A percentile compares a stretch with the other conserved stretches of the same genome.
Evolutionary conservation across 108 stramenopile species (phyloP).

Genomic region (Cyclotella choctawhatcheeana): DNA sequence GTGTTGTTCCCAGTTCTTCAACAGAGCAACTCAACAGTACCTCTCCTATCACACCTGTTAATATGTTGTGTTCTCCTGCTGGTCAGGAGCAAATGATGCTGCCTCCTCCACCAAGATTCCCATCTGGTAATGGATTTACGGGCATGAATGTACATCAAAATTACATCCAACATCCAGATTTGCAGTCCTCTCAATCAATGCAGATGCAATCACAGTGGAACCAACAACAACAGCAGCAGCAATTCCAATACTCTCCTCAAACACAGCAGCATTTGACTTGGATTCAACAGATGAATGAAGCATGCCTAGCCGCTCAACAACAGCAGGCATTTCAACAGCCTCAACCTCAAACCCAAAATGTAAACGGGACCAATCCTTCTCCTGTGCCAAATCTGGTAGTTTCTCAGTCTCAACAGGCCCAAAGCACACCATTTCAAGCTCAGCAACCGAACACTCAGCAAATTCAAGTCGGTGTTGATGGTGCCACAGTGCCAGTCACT

Average conservation of each 20-base stretch:
- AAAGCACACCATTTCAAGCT: neutral
- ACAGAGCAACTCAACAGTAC: slow-evolving; percentile 19
- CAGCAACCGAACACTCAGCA: slow-evolving; percentile 35
- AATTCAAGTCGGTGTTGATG: slow-evolving; percentile 39
- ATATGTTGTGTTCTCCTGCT: slow-evolving; percentile 57
- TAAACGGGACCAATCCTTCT: neutral
- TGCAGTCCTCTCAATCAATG: neutral
- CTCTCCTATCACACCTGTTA: slow-evolving; percentile 78
- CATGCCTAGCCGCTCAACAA: slow-evolving; percentile 36
- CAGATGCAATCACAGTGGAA: slow-evolving; percentile 18
- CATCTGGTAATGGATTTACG: slow-evolving; percentile 11
- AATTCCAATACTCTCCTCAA: slow-evolving; percentile 13
- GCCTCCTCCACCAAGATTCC: slow-evolving; percentile 63
- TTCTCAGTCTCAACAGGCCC: slow-evolving; percentile 21
- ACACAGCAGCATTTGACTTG: slow-evolving; percentile 56
- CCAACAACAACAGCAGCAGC: slow-evolving; percentile 1
- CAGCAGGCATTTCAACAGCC: slow-evolving; percentile 9
- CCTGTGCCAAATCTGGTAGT: slow-evolving; percentile 26
- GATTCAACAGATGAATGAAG: slow-evolving; percentile 60
- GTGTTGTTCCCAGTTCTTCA: slow-evolving; percentile 10
- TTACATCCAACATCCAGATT: slow-evolving; percentile 22
- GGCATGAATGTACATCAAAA: slow-evolving; percentile 20
- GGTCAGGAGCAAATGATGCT: slow-evolving; percentile 79
- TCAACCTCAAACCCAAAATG: neutral
- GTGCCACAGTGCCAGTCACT: slow-evolving; percentile 47